Percentiles rank a stretch among this genome's conserved stretches.
Evolutionary conservation across 495 filamentous ascomycete genomes (phyloP).

Genomic region (Cairneyella variabilis): DNA sequence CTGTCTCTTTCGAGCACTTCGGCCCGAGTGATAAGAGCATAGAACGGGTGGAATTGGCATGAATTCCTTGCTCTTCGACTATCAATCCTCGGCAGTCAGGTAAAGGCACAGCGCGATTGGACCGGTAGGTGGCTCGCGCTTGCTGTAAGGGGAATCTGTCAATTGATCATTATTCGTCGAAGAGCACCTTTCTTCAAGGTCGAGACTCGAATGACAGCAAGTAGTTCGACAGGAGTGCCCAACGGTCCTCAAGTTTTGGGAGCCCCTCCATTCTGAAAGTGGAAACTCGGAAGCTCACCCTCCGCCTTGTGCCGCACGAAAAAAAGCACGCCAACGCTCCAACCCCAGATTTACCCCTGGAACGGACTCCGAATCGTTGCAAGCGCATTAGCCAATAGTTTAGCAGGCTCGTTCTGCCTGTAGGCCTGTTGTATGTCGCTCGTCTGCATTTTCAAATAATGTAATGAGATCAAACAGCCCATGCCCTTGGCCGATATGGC

Average conservation of each 20-base stretch:
- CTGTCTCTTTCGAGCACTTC: slow-evolving; percentile 7
- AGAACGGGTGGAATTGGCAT: no score
- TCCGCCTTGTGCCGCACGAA: not conserved
- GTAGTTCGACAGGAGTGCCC: no score
- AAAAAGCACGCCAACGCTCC: not conserved
- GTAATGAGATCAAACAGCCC: not conserved
- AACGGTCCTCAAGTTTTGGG: not conserved
- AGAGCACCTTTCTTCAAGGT: no score
- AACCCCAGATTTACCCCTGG: slow-evolving; percentile 16
- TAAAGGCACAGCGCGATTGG: not conserved
- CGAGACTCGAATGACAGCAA: no score
- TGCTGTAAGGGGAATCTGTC: no score
- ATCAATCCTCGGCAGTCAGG: no score
- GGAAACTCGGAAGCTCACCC: not conserved
- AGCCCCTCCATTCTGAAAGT: not conserved
- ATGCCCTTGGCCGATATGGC: not conserved
- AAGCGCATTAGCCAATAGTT: slow-evolving; percentile 4
- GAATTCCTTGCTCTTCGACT: no score
- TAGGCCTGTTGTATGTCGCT: slow-evolving; percentile 3
- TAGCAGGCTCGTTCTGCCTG: not conserved
- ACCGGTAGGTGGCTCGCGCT: no score
- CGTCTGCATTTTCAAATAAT: slow-evolving; percentile 7
- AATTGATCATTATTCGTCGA: no score
- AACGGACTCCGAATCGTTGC: slow-evolving; percentile 5
- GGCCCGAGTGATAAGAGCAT: not conserved